Conservation (phyloP, 805 yeast species). For the Hagleromyces aurorensis region DNA sequence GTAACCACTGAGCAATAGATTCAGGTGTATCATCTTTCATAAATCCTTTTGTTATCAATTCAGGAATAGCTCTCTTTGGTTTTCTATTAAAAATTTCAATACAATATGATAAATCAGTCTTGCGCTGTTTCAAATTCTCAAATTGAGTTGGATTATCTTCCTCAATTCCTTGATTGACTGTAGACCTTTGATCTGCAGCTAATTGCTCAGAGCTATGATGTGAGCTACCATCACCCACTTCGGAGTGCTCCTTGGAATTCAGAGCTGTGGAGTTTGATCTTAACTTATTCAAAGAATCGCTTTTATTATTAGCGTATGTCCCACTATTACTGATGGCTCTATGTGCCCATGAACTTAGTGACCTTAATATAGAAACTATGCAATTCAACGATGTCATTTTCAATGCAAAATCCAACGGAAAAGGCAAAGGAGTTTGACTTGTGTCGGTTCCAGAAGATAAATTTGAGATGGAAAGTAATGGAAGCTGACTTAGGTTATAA, state of each 20-base stretch:
- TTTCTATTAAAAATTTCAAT: conserved; percentile 73
- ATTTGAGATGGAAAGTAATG: conserved; percentile 65
- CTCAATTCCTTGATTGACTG: conserved; percentile 26
- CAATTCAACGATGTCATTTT: conserved; percentile 76
- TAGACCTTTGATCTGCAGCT: conserved; percentile 24
- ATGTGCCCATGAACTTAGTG: conserved; percentile 83
- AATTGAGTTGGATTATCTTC: conserved; percentile 75
- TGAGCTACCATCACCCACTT: conserved; percentile 5
- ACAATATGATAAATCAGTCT: conserved; percentile 73
- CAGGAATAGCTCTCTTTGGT: conserved; percentile 71
- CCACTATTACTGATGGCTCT: conserved; percentile 45
- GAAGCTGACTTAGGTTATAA: conserved; percentile 64
- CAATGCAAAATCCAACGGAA: conserved; percentile 76
- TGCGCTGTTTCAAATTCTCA: conserved; percentile 74
- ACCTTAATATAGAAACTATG: conserved; percentile 72
- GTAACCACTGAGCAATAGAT: conserved; percentile 67
- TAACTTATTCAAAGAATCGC: too few species aligned
- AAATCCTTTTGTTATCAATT: conserved; percentile 55
- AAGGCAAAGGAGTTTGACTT: conserved; percentile 24
- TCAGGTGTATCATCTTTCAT: conserved; percentile 51
- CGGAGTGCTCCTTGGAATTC: too few species aligned
- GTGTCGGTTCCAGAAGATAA: conserved; percentile 33
- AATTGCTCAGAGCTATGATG: conserved; percentile 7
- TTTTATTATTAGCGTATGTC: too few species aligned
- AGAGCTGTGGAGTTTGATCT: too few species aligned